phyloP scores from a whole-genome alignment of 2,329 filamentous ascomycete genomes.

The Aspergillus sp. region DNA sequence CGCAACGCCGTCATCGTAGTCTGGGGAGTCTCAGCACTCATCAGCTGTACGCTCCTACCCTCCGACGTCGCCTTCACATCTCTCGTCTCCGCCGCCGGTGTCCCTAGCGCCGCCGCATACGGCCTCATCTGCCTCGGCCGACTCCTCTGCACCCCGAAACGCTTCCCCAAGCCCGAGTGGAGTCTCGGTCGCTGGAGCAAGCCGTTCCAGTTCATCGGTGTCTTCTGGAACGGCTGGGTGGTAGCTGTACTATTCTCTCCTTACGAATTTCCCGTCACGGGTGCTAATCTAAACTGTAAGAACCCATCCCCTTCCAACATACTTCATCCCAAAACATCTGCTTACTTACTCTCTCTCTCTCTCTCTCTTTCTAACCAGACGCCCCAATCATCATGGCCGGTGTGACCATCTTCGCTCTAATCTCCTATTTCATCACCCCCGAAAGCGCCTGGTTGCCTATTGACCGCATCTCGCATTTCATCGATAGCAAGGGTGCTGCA shows the following conservation, averaged over 20 bases:
- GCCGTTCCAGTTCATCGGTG: conserved; percentile 51
- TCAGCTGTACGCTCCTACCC: conserved; percentile 62
- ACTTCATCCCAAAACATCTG: background rate
- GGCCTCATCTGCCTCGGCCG: conserved; percentile 55
- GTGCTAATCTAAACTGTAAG: conserved; percentile 49
- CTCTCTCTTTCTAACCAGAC: conserved; percentile 29
- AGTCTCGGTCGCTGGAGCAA: conserved; percentile 49
- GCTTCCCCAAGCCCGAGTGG: conserved; percentile 52
- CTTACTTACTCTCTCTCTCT: background rate
- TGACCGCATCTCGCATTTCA: conserved; percentile 48
- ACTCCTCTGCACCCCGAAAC: conserved; percentile 51
- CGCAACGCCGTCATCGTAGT: conserved; percentile 63
- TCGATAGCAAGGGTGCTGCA: conserved; percentile 40
- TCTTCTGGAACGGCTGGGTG: conserved; percentile 55
- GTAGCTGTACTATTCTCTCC: conserved; percentile 53
- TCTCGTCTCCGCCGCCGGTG: conserved; percentile 56
- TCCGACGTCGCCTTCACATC: conserved; percentile 58
- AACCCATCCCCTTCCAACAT: background rate
- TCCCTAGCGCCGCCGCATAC: conserved; percentile 56
- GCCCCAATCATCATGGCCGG: conserved; percentile 55
- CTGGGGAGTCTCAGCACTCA: conserved; percentile 55
- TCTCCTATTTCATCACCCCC: conserved; percentile 54
- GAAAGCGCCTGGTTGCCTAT: conserved; percentile 51
- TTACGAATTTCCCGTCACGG: conserved; percentile 49
- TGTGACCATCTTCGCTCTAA: conserved; percentile 52